Evolutionary conservation across 306 rosid genomes (phyloP).

Genomic region (Cucumis hystrix): DNA sequence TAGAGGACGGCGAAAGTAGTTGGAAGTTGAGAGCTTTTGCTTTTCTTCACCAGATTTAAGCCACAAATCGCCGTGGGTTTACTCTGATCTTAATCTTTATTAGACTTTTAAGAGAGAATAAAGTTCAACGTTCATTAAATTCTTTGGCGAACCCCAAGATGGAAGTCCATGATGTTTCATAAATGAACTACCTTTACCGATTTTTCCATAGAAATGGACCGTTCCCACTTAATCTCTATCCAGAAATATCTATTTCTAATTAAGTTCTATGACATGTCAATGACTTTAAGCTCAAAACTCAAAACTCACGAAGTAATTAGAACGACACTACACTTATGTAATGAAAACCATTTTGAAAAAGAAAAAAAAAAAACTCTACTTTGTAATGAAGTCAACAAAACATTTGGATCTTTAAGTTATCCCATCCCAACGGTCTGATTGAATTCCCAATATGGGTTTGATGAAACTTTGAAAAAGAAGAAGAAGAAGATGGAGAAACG

Average conservation of each 20-base stretch:
- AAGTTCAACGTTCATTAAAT: neutral
- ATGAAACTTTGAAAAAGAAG: neutral
- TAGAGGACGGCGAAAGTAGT: neutral
- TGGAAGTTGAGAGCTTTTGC: neutral
- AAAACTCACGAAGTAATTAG: neutral
- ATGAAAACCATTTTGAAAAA: neutral
- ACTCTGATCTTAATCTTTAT: neutral
- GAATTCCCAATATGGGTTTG: neutral
- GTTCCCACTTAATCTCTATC: neutral
- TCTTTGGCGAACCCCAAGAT: neutral
- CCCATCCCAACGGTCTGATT: neutral
- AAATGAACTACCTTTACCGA: neutral
- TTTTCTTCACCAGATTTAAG: neutral
- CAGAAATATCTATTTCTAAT: neutral
- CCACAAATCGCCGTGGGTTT: neutral
- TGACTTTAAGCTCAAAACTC: neutral
- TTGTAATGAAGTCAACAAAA: neutral
- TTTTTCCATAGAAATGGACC: neutral
- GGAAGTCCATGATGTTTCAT: neutral
- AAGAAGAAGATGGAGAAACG: neutral
- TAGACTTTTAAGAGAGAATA: neutral
- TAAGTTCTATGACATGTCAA: neutral
- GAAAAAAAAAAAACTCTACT: neutral
- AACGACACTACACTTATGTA: neutral
- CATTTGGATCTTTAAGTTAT: neutral